Evolutionary conservation across 768 basidiomycete species (phyloP).

Genomic region (Russula brevipes): DNA sequence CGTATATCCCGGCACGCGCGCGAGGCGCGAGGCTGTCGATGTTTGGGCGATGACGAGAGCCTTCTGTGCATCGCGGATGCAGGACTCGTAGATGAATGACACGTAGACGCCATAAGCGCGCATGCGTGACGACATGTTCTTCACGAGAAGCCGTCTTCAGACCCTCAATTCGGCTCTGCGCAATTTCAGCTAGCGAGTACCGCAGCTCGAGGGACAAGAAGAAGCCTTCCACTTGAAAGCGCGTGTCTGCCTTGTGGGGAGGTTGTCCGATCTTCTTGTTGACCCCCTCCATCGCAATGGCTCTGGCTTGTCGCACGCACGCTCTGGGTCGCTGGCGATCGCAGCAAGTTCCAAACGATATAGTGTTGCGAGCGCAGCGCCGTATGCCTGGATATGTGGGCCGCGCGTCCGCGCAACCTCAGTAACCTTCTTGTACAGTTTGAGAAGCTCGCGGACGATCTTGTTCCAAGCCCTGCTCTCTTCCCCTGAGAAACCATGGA

Average conservation of each 20-base stretch:
- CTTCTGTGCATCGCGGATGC: conserved; percentile 29
- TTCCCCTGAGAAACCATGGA: conserved; percentile 25
- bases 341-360: conserved; percentile 31
- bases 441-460: conserved; percentile 25
- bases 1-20: conserved; percentile 26
- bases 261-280: conserved; percentile 33
- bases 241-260: conserved; percentile 34
- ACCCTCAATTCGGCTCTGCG: conserved; percentile 27
- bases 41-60: conserved; percentile 25
- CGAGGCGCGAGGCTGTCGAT: conserved; percentile 31
- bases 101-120: conserved; percentile 27
- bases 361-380: conserved; percentile 33
- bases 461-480: conserved; percentile 30
- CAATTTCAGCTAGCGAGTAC: conserved; percentile 32
- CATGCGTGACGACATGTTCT: conserved; percentile 12
- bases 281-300: conserved; percentile 29
- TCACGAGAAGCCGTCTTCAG: conserved; percentile 15
- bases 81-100: conserved; percentile 29
- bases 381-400: conserved; percentile 34
- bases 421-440: conserved; percentile 27
- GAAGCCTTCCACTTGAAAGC: conserved; percentile 35
- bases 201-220: conserved; percentile 36
- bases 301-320: conserved; percentile 28
- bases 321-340: conserved; percentile 24
- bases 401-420: conserved; percentile 29